Base-by-base conservation (phyloP, 495 filamentous ascomycete species). In the Podospora australis region DNA sequence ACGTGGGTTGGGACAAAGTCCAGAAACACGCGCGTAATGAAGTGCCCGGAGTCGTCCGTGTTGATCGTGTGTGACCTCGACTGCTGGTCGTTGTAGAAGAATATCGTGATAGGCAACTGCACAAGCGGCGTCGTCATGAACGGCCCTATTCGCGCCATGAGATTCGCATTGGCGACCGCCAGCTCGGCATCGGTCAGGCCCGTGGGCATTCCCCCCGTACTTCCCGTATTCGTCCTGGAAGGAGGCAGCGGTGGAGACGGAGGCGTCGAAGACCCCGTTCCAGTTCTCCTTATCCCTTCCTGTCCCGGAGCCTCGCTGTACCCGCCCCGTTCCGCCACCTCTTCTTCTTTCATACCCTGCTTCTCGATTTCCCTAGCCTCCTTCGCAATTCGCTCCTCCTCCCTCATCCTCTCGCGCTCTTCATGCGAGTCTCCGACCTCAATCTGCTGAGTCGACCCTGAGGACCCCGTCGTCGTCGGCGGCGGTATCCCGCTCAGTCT, bases 1-100 rank as follows among this genome's bases (percentile, higher is more conserved):
- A 95, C 80, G 54, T 96, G 82, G 0, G 89, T 96, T 0, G 92
- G 92, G 3, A 95, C 71, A 61, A 99, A 99, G 16, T 91, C 82
- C 25, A 99, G 69, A 8, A 86, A 73, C 7, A 83, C 87, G 2
- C 89, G 77, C 30, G 87, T 63, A 17, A 57, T 70, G 56, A 99
- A 99, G 63, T 99, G 91, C 0, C 92, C 92, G 3, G 86, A 78
- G 39, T 90, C 82, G 56, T 95, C 82, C 0, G 94, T 97, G 39
- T 70, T 69, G 6, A 94, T 71, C 6, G 85, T 95, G 20, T 84
- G 78, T 10, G 88, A 90, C 54, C 83, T 82, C 16, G 90, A 92
- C 29, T 77, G 67, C 2, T 74, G 60, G 19, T 91, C 80, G 49
- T 95, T 89, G 69, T 89, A 97, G 68, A 97, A 95, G 69, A 96